A percentile compares a stretch with the other conserved stretches of the same genome.
Conservation (phyloP, 768 basidiomycete genomes). For the Cubamyces lactineus region DNA sequence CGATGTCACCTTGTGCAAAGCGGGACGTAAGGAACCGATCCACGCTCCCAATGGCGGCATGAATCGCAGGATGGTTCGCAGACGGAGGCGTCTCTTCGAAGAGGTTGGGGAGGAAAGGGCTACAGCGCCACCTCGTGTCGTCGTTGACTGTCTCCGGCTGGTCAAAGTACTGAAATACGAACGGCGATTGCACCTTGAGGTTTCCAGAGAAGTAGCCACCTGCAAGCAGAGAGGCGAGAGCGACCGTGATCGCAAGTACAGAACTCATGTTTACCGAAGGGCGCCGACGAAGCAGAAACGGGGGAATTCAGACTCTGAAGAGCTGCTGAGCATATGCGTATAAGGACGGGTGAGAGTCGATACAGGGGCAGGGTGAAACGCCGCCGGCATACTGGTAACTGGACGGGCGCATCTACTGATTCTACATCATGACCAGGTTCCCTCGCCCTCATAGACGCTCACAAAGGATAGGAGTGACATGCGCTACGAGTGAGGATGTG, state of each 20-base stretch:
- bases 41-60: conserved; percentile 2
- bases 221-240: not conserved
- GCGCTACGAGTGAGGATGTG: too few relatives aligned
- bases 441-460: too few relatives aligned
- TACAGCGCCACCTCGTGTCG: conserved; percentile 27
- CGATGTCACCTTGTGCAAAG: conserved; percentile 40
- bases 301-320: not conserved
- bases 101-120: conserved; percentile 33
- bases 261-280: not conserved
- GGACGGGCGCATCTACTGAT: too few relatives aligned
- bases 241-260: not conserved
- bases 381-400: too few relatives aligned
- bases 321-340: too few relatives aligned
- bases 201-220: conserved; percentile 41
- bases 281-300: not conserved
- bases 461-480: too few relatives aligned
- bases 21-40: conserved; percentile 23
- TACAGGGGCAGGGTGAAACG: too few relatives aligned
- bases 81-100: conserved; percentile 31
- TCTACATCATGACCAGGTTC: too few relatives aligned
- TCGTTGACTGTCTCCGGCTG: not conserved
- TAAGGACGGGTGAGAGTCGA: too few relatives aligned
- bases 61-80: conserved; percentile 23
- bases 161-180: too few relatives aligned
- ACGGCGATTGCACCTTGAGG: conserved; percentile 27